Evolutionary conservation across 1,139 yeast species (phyloP).

Genomic region (Kodamaea fungicola): DNA sequence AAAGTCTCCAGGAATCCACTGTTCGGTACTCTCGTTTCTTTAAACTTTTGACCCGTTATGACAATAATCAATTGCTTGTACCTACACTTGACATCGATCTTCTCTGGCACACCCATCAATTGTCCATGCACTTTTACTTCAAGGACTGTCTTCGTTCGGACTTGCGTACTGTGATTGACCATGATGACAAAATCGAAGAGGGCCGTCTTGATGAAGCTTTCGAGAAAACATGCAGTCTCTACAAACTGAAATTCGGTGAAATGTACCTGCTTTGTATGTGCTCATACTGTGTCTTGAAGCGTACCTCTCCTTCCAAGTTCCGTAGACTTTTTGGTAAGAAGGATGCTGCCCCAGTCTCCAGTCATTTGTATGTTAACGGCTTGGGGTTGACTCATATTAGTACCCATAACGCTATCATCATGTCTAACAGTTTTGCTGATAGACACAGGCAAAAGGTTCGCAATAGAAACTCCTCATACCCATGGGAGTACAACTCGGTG

Average conservation of each 20-base stretch:
- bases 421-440: slow-evolving; percentile 9
- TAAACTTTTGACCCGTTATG: slow-evolving; percentile 13
- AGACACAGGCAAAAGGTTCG: background rate
- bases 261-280: slow-evolving; percentile 28
- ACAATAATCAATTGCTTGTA: slow-evolving; percentile 16
- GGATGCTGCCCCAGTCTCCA: slow-evolving; percentile 1
- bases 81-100: slow-evolving; percentile 40
- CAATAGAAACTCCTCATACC: background rate
- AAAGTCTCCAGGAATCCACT: slow-evolving; percentile 18
- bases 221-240: slow-evolving; percentile 18
- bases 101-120: slow-evolving; percentile 40
- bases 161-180: slow-evolving; percentile 18
- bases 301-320: slow-evolving; percentile 7
- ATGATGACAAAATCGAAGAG: slow-evolving; percentile 27
- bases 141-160: slow-evolving; percentile 13
- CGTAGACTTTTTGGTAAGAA: slow-evolving; percentile 5
- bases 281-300: slow-evolving; percentile 19
- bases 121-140: slow-evolving; percentile 23
- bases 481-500: background rate
- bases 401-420: slow-evolving; percentile 13
- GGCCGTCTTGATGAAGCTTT: slow-evolving; percentile 18
- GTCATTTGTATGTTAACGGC: slow-evolving; percentile 4
- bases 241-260: slow-evolving; percentile 15
- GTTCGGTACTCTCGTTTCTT: slow-evolving; percentile 28
- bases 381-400: slow-evolving; percentile 17